Conservation (phyloP, 1,284 basidiomycete species). For the Somion occarium region DNA sequence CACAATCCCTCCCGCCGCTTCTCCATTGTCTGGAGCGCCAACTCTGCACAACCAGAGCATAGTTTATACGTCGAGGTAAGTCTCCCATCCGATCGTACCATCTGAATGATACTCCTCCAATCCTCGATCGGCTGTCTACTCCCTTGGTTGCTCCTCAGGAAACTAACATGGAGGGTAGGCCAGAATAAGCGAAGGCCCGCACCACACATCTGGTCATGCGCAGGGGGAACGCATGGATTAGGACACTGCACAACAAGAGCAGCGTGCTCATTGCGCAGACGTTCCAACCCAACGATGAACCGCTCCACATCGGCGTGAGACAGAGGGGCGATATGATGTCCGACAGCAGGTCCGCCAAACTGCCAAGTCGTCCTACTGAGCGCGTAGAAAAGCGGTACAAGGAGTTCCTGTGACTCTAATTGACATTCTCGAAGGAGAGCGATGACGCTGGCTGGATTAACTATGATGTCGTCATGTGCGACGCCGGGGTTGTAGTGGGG, state of each 20-base stretch:
- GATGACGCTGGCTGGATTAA: constrained; percentile 24
- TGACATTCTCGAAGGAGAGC: constrained; percentile 23
- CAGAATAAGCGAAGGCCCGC: not conserved
- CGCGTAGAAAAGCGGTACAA: constrained; percentile 25
- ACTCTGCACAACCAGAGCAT: not conserved
- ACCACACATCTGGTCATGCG: not conserved
- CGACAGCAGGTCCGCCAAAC: constrained; percentile 18
- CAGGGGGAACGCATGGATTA: not conserved
- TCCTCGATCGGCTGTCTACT: constrained; percentile 1
- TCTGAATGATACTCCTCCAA: not conserved
- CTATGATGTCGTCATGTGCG: constrained; percentile 17
- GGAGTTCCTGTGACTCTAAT: constrained; percentile 15
- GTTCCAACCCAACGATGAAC: constrained; percentile 22
- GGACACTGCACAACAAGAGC: not conserved
- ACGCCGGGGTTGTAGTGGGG: constrained; percentile 3
- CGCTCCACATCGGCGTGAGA: constrained; percentile 22
- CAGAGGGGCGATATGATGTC: constrained; percentile 22
- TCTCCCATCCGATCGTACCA: not conserved
- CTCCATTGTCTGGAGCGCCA: not conserved
- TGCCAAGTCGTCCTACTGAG: constrained; percentile 22
- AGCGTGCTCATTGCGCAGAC: constrained; percentile 14
- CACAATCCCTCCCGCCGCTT: constrained; percentile 1
- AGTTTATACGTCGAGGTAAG: not conserved
- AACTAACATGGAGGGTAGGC: not conserved
- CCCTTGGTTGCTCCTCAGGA: not conserved